These are phyloP conservation scores for Neurospora sp. DNA, from an alignment of 2,329 filamentous ascomycete genomes.

Conservation along the genomic window DNA sequence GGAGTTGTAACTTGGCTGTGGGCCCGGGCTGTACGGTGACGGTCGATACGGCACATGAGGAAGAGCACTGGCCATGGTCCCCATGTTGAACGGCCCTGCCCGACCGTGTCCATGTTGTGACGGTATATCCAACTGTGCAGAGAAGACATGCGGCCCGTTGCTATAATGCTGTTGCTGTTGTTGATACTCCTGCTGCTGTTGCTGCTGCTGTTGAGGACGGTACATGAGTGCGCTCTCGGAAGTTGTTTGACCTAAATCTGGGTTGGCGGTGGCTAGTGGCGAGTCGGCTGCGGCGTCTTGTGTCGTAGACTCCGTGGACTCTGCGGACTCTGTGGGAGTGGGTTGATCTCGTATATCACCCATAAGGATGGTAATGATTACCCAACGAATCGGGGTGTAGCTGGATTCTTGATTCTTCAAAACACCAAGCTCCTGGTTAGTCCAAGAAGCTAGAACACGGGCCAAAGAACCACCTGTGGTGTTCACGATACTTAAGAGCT, in stretches of 20 bases:
- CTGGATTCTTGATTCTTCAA: not conserved
- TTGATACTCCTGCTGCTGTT: slow-evolving; percentile 6
- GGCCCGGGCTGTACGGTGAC: slow-evolving; percentile 26
- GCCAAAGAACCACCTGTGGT: not conserved
- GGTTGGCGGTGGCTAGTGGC: not conserved
- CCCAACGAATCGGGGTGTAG: not conserved
- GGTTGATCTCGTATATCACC: not conserved
- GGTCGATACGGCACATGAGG: slow-evolving; percentile 31
- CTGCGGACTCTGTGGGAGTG: not conserved
- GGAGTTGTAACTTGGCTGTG: slow-evolving; percentile 21
- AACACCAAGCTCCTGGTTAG: not conserved
- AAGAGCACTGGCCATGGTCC: slow-evolving; percentile 32
- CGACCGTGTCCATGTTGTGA: slow-evolving; percentile 22
- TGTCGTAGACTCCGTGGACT: not conserved
- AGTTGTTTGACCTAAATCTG: not conserved
- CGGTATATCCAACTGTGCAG: slow-evolving; percentile 33
- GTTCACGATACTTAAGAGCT: not conserved
- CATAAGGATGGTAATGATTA: not conserved
- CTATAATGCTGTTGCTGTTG: slow-evolving; percentile 20
- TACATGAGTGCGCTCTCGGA: not conserved
- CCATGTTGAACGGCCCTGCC: slow-evolving; percentile 37
- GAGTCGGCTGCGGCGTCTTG: not conserved
- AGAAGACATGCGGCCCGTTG: slow-evolving; percentile 29
- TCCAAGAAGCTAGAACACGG: not conserved
- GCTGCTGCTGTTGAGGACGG: not conserved